Evolutionary conservation across 1,284 basidiomycete genomes (phyloP).

Genomic region (Singerocomus inundabilis): DNA sequence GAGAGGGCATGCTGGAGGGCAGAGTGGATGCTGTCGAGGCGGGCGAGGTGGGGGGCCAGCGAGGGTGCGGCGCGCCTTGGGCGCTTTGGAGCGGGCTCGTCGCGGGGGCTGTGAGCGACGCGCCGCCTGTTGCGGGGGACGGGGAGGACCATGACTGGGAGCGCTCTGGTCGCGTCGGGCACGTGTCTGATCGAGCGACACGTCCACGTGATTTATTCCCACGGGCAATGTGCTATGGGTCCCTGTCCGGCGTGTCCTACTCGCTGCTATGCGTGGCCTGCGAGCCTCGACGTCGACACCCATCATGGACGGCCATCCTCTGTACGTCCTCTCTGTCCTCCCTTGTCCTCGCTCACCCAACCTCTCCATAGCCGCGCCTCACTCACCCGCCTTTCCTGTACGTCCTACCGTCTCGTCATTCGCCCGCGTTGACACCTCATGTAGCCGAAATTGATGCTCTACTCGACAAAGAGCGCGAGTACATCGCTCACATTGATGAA

Average conservation of each 20-base stretch:
- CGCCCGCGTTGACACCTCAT: background rate
- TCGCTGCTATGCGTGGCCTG: too few relatives aligned
- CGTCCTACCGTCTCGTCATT: background rate
- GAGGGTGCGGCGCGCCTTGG: constrained; percentile 45
- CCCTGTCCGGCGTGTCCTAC: too few relatives aligned
- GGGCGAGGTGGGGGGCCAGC: constrained; percentile 58
- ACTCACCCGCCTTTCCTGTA: constrained; percentile 20
- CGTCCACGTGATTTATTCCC: constrained; percentile 32
- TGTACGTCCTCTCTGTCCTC: constrained; percentile 5
- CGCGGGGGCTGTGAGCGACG: constrained; percentile 46
- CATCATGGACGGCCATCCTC: constrained; percentile 25
- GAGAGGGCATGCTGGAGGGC: constrained; percentile 76
- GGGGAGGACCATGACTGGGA: too few relatives aligned
- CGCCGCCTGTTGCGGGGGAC: constrained; percentile 71
- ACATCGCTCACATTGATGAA: constrained; percentile 21
- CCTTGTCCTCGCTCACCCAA: background rate
- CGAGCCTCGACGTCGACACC: background rate
- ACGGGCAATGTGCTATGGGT: constrained; percentile 12
- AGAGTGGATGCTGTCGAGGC: constrained; percentile 60
- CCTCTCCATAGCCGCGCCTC: constrained; percentile 1
- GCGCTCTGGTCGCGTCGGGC: too few relatives aligned
- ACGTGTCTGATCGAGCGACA: constrained; percentile 28
- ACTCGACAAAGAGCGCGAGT: constrained; percentile 25
- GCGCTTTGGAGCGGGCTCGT: constrained; percentile 66
- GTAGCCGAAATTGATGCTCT: constrained; percentile 32